phyloP scores from a whole-genome alignment of 768 basidiomycete species.

The Termitomyces titanicus region DNA sequence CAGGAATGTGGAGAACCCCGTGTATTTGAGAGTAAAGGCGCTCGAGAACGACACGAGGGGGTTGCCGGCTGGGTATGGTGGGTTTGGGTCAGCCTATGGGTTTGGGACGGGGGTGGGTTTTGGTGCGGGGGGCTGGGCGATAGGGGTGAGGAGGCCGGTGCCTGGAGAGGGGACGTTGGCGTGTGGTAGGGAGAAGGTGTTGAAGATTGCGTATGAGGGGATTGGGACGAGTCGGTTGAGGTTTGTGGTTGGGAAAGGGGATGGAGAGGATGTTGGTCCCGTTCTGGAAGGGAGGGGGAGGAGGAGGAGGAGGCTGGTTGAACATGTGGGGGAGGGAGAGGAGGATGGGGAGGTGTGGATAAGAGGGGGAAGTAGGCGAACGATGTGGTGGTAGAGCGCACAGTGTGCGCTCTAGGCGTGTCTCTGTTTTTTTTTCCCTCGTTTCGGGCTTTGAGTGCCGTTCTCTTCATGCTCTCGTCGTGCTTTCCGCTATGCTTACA shows the following conservation, averaged over 20 bases:
- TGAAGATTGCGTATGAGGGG: conserved; percentile 60
- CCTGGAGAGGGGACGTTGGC: conserved; percentile 47
- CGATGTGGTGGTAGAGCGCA: conserved; percentile 1
- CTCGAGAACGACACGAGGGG: conserved; percentile 45
- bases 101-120: background rate
- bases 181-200: conserved; percentile 54
- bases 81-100: conserved; percentile 36
- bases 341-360: background rate
- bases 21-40: conserved; percentile 56
- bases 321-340: background rate
- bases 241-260: conserved; percentile 3
- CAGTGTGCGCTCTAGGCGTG: background rate
- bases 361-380: background rate
- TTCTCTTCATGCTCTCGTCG: background rate
- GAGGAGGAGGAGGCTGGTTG: background rate
- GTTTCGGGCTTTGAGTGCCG: background rate
- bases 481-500: background rate
- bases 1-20: conserved; percentile 59
- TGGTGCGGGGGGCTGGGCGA: conserved; percentile 13
- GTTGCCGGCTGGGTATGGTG: conserved; percentile 26
- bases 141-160: conserved; percentile 44
- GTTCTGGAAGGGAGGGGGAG: background rate
- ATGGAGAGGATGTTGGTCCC: background rate
- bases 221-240: conserved; percentile 51
- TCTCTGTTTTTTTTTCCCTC: background rate